These are phyloP conservation scores for Xerocomellus dryophilus DNA, from an alignment of 768 basidiomycete genomes.

Conservation along the genomic window DNA sequence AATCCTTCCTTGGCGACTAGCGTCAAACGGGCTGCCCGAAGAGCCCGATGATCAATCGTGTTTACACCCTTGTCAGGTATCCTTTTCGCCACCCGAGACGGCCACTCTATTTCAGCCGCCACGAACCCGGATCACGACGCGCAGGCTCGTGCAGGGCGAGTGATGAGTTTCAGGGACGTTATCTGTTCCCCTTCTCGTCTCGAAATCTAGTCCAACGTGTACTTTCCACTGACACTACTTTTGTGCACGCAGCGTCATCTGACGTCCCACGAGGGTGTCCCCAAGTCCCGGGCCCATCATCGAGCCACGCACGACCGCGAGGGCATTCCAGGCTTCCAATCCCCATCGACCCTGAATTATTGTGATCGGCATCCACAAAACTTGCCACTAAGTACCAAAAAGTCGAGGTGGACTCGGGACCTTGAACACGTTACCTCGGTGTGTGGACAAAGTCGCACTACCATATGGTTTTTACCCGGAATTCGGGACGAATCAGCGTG, in stretches of 20 bases:
- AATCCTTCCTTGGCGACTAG: too few species aligned
- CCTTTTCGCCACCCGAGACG: background rate
- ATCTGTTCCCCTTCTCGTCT: background rate
- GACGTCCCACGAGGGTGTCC: constrained; percentile 14
- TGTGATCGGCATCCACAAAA: constrained; percentile 4
- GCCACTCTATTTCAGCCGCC: background rate
- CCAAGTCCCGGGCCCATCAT: background rate
- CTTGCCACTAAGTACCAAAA: background rate
- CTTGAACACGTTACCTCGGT: background rate
- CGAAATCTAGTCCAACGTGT: background rate
- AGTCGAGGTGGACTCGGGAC: background rate
- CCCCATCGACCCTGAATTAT: constrained; percentile 6
- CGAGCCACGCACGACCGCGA: background rate
- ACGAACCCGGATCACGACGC: constrained; percentile 11
- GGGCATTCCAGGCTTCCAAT: background rate
- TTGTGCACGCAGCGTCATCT: background rate
- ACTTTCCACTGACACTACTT: background rate
- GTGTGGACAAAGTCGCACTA: background rate
- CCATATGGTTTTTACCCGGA: constrained; percentile 2
- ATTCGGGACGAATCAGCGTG: constrained; percentile 8
- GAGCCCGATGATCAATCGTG: too few species aligned
- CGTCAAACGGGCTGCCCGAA: too few species aligned
- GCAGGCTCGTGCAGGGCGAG: background rate
- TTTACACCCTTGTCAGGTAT: background rate
- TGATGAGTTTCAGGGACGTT: constrained; percentile 9